Percentiles rank a stretch among this genome's conserved stretches.
Conservation (phyloP, 345 rosid genomes). For the Eucalyptus cloeziana region DNA sequence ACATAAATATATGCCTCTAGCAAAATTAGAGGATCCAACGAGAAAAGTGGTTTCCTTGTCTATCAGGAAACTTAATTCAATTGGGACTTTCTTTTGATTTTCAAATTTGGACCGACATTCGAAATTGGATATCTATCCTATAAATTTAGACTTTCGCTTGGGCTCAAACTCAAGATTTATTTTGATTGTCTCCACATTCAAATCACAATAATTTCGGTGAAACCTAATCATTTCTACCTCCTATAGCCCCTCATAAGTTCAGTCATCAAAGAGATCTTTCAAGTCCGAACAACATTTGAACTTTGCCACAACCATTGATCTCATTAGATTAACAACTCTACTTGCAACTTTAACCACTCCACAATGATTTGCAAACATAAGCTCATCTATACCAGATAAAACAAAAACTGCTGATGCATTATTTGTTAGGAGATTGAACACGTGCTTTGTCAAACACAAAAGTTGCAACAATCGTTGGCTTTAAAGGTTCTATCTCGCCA, state of each 20-base stretch:
- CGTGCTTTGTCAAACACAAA: neutral
- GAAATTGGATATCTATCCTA: too few relatives aligned
- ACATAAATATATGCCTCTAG: too few relatives aligned
- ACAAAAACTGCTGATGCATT: neutral
- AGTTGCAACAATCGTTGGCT: neutral
- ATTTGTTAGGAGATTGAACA: neutral
- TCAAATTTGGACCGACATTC: too few relatives aligned
- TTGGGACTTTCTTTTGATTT: too few relatives aligned
- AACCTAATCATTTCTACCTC: neutral
- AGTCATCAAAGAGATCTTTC: neutral
- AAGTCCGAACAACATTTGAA: neutral
- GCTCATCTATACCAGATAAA: neutral
- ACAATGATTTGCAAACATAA: neutral
- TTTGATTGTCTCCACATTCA: neutral
- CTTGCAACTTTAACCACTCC: neutral
- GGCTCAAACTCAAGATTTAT: too few relatives aligned
- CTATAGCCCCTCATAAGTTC: neutral
- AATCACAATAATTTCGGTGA: neutral
- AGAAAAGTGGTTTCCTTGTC: too few relatives aligned
- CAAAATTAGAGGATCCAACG: too few relatives aligned
- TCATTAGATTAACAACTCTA: neutral
- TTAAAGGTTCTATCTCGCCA: neutral
- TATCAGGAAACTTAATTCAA: too few relatives aligned
- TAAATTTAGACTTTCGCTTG: too few relatives aligned
- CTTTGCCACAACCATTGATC: neutral